These are phyloP conservation scores for Agaricus sinodeliciosus DNA, from an alignment of 768 basidiomycete genomes.

Conservation along the genomic window DNA sequence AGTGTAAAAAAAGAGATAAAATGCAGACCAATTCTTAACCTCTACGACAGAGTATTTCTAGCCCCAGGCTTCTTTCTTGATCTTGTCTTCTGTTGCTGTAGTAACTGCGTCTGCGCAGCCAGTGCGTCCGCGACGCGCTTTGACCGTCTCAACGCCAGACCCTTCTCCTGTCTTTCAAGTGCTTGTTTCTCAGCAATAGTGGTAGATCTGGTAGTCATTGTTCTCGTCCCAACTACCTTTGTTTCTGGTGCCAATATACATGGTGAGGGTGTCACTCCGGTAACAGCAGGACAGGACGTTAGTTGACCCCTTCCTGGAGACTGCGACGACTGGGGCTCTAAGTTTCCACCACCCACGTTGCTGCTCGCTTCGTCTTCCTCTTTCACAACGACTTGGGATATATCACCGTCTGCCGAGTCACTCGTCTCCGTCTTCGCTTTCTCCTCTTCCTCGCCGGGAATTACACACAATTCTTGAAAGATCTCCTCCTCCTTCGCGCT, in stretches of 20 bases:
- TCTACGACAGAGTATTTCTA: slow-evolving; percentile 32
- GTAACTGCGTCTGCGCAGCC: slow-evolving; percentile 41
- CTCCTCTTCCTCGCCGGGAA: slow-evolving; percentile 29
- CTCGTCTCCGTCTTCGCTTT: slow-evolving; percentile 11
- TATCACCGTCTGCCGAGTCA: slow-evolving; percentile 7
- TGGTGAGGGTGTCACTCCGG: neutral
- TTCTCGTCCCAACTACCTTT: neutral
- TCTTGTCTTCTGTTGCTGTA: slow-evolving; percentile 18
- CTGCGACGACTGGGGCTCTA: neutral
- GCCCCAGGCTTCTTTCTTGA: slow-evolving; percentile 27
- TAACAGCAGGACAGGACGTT: neutral
- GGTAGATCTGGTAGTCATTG: slow-evolving; percentile 2
- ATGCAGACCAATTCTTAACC: neutral
- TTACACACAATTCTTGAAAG: slow-evolving; percentile 56
- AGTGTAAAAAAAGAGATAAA: neutral
- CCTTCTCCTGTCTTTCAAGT: slow-evolving; percentile 3
- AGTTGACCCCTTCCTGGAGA: neutral
- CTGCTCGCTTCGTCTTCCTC: neutral
- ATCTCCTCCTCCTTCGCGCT: slow-evolving; percentile 68
- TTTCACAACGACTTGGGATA: slow-evolving; percentile 1
- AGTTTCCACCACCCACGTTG: neutral
- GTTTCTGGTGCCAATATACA: neutral
- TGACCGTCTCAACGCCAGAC: slow-evolving; percentile 48
- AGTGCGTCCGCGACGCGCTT: slow-evolving; percentile 61
- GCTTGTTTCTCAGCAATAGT: slow-evolving; percentile 3